phyloP scores from a whole-genome alignment of 768 basidiomycete genomes.

The Chiua virens region DNA sequence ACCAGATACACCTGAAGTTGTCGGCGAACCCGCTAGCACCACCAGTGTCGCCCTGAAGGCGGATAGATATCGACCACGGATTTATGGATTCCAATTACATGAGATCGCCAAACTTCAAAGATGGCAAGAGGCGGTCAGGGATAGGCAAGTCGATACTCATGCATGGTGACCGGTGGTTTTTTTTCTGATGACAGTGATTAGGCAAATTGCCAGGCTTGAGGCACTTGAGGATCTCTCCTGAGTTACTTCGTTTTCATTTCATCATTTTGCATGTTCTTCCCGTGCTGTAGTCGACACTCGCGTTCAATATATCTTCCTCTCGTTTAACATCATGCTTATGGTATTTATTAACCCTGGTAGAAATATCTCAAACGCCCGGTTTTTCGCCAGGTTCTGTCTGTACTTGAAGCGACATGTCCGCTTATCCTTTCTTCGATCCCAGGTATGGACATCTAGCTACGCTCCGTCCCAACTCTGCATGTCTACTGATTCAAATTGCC shows the following conservation, averaged over 20 bases:
- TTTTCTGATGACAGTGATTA: slow-evolving; percentile 13
- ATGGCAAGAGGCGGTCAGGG: slow-evolving; percentile 94
- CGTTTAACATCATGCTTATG: slow-evolving; percentile 1
- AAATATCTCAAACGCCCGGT: too few species aligned
- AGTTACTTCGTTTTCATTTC: slow-evolving; percentile 2
- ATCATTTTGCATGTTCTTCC: slow-evolving; percentile 1
- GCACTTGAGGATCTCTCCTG: slow-evolving; percentile 40
- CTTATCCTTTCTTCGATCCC: slow-evolving; percentile 9
- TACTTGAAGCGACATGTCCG: slow-evolving; percentile 5
- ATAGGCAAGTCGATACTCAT: slow-evolving; percentile 51
- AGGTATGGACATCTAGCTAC: background rate
- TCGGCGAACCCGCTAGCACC: slow-evolving; percentile 73
- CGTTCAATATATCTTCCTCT: background rate
- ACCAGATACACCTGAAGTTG: slow-evolving; percentile 48
- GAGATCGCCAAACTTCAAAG: slow-evolving; percentile 91
- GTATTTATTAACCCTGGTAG: too few species aligned
- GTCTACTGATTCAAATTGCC: background rate
- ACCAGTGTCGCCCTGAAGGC: slow-evolving; percentile 84
- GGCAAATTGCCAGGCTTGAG: slow-evolving; percentile 54
- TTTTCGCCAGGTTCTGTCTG: too few species aligned
- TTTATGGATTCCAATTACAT: slow-evolving; percentile 96
- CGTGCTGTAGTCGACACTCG: slow-evolving; percentile 8
- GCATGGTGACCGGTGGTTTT: background rate
- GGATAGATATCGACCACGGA: slow-evolving; percentile 88
- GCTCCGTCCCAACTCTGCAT: background rate